These are phyloP conservation scores for Piromyces sp. DNA, from an alignment of 192 early-diverging fungal species.

Conservation along the genomic window DNA sequence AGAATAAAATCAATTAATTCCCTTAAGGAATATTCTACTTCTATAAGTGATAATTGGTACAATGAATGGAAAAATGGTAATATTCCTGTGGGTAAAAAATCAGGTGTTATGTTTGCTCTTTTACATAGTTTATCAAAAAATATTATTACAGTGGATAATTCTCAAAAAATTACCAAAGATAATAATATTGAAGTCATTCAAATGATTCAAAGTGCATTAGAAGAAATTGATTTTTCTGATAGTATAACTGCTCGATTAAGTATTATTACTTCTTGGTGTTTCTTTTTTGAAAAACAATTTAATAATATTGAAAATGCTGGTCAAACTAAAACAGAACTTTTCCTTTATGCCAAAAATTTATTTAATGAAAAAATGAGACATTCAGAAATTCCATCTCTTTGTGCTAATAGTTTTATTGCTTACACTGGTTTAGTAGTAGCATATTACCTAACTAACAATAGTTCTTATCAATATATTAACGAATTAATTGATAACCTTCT, in stretches of 20 bases:
- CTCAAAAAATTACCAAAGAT: background rate
- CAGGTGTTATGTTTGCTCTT: background rate
- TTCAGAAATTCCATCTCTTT: background rate
- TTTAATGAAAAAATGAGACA: background rate
- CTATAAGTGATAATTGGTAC: background rate
- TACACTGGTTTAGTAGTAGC: background rate
- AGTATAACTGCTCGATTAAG: background rate
- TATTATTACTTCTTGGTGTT: background rate
- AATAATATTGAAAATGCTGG: background rate
- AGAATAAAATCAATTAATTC: background rate
- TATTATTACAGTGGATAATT: background rate
- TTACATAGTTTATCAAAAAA: background rate
- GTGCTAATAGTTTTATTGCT: background rate
- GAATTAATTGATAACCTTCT: background rate
- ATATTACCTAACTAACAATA: background rate
- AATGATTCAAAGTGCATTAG: background rate
- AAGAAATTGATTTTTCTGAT: background rate
- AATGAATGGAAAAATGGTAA: background rate
- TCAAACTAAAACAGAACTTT: background rate
- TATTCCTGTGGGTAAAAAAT: background rate
- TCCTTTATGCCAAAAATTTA: background rate
- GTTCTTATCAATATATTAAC: background rate
- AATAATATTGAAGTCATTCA: background rate
- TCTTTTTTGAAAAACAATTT: background rate
- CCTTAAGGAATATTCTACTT: background rate